Evolutionary conservation across 176 grass and related monocot species (phyloP).

Genomic region (Otatea glauca): DNA sequence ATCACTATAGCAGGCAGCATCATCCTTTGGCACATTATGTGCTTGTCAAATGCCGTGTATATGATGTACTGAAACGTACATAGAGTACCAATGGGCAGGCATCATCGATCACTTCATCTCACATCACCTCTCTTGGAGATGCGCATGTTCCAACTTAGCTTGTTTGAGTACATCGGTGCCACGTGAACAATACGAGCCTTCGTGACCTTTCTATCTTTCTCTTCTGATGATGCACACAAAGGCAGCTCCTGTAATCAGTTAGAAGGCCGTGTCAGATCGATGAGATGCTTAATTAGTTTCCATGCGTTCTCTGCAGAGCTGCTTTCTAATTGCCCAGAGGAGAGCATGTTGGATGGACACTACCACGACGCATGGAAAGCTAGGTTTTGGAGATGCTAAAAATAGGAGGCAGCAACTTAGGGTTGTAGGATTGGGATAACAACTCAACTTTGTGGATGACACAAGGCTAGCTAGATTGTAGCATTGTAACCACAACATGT

Average conservation of each 20-base stretch:
- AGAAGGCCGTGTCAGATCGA: background rate
- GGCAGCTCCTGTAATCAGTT: background rate
- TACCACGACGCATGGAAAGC: conserved; percentile 41
- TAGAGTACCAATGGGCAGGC: background rate
- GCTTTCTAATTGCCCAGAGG: background rate
- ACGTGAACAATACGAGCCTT: conserved; percentile 27
- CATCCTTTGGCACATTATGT: background rate
- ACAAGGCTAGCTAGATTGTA: background rate
- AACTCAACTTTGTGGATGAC: conserved; percentile 19
- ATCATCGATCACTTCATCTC: background rate
- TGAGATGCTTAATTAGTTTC: background rate
- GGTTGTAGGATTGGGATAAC: background rate
- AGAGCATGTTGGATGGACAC: background rate
- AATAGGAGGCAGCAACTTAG: background rate
- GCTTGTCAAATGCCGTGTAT: background rate
- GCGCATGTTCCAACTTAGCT: background rate
- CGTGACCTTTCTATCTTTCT: background rate
- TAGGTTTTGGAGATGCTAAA: conserved; percentile 32
- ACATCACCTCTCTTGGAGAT: background rate
- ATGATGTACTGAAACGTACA: background rate
- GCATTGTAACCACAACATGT: background rate
- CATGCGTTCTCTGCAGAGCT: background rate
- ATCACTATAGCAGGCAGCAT: background rate
- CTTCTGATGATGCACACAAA: background rate
- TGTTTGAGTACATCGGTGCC: background rate